A percentile compares a stretch with the other conserved stretches of the same genome.
phyloP scores from a whole-genome alignment of 202 grass and related monocot genomes.

The Bolboschoenoplectus hybrid region DNA sequence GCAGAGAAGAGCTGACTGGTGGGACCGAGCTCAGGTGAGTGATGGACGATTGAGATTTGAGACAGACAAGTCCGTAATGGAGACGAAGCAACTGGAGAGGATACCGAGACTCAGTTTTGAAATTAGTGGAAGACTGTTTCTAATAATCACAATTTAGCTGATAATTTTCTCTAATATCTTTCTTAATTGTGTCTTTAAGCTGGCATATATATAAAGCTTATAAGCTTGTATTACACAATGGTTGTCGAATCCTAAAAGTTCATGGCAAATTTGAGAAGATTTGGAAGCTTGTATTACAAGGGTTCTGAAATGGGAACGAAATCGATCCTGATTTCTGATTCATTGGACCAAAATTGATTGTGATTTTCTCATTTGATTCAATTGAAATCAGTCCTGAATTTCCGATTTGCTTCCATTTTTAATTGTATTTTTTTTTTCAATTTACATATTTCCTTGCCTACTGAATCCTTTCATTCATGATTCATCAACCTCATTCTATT shows the following conservation, averaged over 20 bases:
- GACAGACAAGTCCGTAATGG: too few relatives aligned
- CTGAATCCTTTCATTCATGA: neutral
- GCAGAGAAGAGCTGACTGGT: too few relatives aligned
- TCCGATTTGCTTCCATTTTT: conserved; percentile 12
- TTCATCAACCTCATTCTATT: neutral
- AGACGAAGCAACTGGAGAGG: too few relatives aligned
- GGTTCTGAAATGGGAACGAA: neutral
- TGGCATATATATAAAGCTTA: too few relatives aligned
- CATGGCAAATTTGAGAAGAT: neutral
- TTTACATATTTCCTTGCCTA: neutral
- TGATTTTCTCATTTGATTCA: neutral
- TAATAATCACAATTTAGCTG: too few relatives aligned
- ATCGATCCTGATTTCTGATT: neutral
- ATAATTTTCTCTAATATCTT: too few relatives aligned
- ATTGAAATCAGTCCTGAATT: neutral
- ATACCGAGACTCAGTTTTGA: too few relatives aligned
- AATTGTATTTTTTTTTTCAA: neutral
- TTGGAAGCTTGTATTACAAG: neutral
- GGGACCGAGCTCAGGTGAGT: too few relatives aligned
- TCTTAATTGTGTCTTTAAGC: too few relatives aligned
- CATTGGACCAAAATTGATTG: neutral
- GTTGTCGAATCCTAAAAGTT: neutral
- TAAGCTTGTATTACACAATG: too few relatives aligned
- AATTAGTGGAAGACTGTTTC: too few relatives aligned
- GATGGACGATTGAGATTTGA: too few relatives aligned